Percentiles rank a stretch among this genome's conserved stretches.
These are phyloP conservation scores for Stemphylium lycopersici DNA, from an alignment of 2,329 filamentous ascomycete species.

Conservation along the genomic window DNA sequence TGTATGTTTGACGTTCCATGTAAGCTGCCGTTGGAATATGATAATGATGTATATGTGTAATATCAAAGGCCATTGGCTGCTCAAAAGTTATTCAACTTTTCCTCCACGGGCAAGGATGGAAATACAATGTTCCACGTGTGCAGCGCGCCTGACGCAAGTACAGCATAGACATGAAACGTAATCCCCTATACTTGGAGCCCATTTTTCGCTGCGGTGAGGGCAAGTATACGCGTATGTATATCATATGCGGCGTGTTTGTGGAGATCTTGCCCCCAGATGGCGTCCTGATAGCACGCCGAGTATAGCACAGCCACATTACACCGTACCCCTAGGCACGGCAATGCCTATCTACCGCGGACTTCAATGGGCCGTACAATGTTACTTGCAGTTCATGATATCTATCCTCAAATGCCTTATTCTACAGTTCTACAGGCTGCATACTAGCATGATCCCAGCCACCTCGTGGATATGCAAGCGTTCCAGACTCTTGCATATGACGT, in stretches of 20 bases:
- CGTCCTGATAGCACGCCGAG: neutral
- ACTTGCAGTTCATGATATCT: neutral
- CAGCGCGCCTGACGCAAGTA: too few species aligned
- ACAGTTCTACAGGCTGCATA: neutral
- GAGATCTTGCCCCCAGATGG: neutral
- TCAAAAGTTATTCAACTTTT: too few species aligned
- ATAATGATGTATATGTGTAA: too few species aligned
- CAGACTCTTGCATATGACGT: conserved; percentile 11
- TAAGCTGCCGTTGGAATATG: too few species aligned
- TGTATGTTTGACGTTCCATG: neutral
- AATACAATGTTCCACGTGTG: too few species aligned
- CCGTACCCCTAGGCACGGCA: neutral
- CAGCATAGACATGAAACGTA: too few species aligned
- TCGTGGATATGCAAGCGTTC: neutral
- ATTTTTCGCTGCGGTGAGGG: too few species aligned
- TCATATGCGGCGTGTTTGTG: neutral
- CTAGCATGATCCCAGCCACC: neutral
- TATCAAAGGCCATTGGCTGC: too few species aligned
- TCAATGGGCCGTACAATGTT: neutral
- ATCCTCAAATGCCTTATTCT: neutral
- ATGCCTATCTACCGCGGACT: neutral
- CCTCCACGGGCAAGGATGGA: too few species aligned
- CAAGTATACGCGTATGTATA: neutral
- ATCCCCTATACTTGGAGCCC: too few species aligned
- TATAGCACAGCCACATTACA: conserved; percentile 4